Evolutionary conservation across 1,139 yeast genomes (phyloP), one percentile per base, ranked within the genome.

Genomic region (Candida albicans): DNA sequence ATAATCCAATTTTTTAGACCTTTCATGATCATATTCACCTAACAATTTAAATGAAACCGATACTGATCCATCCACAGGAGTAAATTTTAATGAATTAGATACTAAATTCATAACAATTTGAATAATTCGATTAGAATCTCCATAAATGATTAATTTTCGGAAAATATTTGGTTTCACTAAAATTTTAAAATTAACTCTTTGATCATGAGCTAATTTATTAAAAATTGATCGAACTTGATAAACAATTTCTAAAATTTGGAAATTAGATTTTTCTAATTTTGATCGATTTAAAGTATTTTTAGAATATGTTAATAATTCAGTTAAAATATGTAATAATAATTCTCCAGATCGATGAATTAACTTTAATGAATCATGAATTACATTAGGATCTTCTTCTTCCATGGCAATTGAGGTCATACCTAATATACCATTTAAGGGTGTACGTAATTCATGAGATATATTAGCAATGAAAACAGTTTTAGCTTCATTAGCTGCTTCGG

Each of bases 331-430:
- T 52, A 90, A 67, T 46, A 93, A 69, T 39, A 91, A 68, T 60
- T 90, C 96, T 30, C 98, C 97, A 10, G 95, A 85, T 56, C 95
- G 76, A 58, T 87, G 87, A 48, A 91, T 90, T 45, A 90, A 75
- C 52, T 84, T 84, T 50, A 91, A 69, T 2, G 75, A 68, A 44
- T 82, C 84, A 53, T 84, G 82, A 14, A 88, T 81, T 52, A 83
- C 81, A 4, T 71, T 62, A 7, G 75, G 73, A 54, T 88, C 93
- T 9, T 73, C 72, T 61, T 91, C 97, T 22, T 87, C 93, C 83
- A 89, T 79, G 1, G 96, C 93, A 44, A 91, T 88, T 1, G 96
- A 87, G 0, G 97, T 87, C 96, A 93, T 88, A 45, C 99, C 99
- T 46, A 93, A 69, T 36, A 93, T 93, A 60, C 98, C 99, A 63